Base-by-base conservation (phyloP, 768 basidiomycete species). In the Solioccasus polychromus region DNA sequence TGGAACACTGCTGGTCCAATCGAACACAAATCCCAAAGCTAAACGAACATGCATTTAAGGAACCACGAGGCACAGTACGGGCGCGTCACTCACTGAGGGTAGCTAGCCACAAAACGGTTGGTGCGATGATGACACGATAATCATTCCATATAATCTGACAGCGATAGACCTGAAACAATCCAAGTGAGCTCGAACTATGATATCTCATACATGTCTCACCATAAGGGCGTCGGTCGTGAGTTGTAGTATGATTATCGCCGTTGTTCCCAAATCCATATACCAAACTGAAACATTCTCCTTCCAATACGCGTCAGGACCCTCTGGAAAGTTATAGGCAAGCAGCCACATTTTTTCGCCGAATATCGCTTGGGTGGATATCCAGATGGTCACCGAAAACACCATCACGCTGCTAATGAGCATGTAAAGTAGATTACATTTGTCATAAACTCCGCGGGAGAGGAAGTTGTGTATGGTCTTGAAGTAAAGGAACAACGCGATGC, bases 301-400 rank as follows among this genome's bases (percentile, higher is more conserved):
- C 35, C 67, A 57, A 43, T 71, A 75, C 3, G 51, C 62, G 3
- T 51, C 45, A 14, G 61, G 59, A 3, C 72, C 72, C 0, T 70
- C 70, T 11, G 69, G 67, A 34, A 59, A 68, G 17, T 58, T 24
- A 1, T 50, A 24, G 15, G 69, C 43, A 1, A 61, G 34, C 14
- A 74, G 50, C 73, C 73, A 74, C 55, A 69, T 63, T 19, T 62
- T 42, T 45, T 67, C 51, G 4, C 62, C 56, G 24, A 68, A 62
- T 4, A 64, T 17, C 3, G 38, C 37, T 2, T 41, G n/a, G 2
- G 49, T 43, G 15, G 50, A 51, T 17, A 67, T 44, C 47, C 62
- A 68, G 18, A 69, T 39, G 0, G 70, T 66, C 57, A 58, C 51
- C 18, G 57, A 55, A 20, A 67, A 41, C 3, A 68, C 20, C 49